Conservation (phyloP, 2,329 filamentous ascomycete species). For the Cladosporium sp. region DNA sequence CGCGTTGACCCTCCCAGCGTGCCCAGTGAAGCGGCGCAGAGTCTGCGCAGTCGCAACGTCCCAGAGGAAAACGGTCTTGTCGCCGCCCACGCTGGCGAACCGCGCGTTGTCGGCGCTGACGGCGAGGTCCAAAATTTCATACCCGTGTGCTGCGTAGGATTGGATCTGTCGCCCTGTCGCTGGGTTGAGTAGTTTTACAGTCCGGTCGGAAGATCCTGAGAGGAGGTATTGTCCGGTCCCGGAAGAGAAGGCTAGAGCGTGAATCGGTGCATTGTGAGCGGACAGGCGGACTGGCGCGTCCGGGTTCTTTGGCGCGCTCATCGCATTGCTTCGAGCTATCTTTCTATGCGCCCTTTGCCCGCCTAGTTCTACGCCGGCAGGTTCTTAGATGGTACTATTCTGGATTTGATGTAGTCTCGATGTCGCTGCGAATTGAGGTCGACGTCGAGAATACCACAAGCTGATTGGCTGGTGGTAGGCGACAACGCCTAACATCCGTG, state of each 20-base stretch:
- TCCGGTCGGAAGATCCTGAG: slow-evolving; percentile 78
- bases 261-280: slow-evolving; percentile 31
- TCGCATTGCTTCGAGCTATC: neutral
- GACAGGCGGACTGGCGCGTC: slow-evolving; percentile 2
- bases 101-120: slow-evolving; percentile 71
- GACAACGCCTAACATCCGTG: too few species aligned
- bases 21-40: slow-evolving; percentile 64
- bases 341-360: too few species aligned
- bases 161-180: slow-evolving; percentile 61
- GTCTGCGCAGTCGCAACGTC: slow-evolving; percentile 81
- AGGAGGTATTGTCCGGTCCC: slow-evolving; percentile 57
- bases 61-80: slow-evolving; percentile 89
- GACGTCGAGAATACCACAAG: too few species aligned
- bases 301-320: neutral
- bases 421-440: too few species aligned
- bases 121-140: slow-evolving; percentile 78
- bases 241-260: slow-evolving; percentile 48
- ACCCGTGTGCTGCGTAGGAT: slow-evolving; percentile 83
- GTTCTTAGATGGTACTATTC: too few species aligned
- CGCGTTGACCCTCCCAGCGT: slow-evolving; percentile 67
- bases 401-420: too few species aligned
- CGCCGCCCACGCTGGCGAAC: slow-evolving; percentile 84
- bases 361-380: too few species aligned
- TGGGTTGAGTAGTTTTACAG: slow-evolving; percentile 82
- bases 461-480: too few species aligned